Evolutionary conservation across 2,329 filamentous ascomycete species (phyloP).

Genomic region (Colletotrichum viniferum): DNA sequence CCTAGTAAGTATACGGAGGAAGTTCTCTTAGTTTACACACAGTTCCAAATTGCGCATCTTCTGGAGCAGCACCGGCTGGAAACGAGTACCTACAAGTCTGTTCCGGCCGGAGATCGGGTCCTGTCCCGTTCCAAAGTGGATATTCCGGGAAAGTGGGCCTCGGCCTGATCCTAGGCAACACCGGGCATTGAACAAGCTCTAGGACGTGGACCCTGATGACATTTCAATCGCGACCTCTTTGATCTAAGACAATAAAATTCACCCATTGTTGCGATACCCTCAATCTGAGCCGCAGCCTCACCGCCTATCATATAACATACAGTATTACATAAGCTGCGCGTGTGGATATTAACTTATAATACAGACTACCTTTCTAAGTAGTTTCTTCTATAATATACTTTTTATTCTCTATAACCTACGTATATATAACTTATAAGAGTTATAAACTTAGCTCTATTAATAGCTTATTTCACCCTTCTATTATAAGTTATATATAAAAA

Average conservation of each 20-base stretch:
- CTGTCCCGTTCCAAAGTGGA: neutral
- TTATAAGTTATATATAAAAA: too few relatives aligned
- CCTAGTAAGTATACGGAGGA: neutral
- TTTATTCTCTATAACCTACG: too few relatives aligned
- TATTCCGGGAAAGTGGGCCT: neutral
- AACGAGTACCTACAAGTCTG: neutral
- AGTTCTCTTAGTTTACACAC: neutral
- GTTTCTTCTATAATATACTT: too few relatives aligned
- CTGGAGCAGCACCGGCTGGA: neutral
- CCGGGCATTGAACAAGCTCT: neutral
- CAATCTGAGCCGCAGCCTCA: too few relatives aligned
- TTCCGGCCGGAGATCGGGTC: neutral
- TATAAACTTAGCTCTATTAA: too few relatives aligned
- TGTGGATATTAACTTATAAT: too few relatives aligned
- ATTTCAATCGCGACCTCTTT: neutral
- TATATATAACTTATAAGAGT: too few relatives aligned
- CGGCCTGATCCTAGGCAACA: neutral
- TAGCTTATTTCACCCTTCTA: too few relatives aligned
- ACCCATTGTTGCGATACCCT: too few relatives aligned
- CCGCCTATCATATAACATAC: too few relatives aligned
- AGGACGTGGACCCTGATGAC: neutral
- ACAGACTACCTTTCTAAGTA: too few relatives aligned
- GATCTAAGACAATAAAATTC: neutral
- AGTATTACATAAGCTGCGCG: too few relatives aligned
- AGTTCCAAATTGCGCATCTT: neutral